Evolutionary conservation across 1,284 basidiomycete species (phyloP).

Genomic region (Apiotrichum porosum): DNA sequence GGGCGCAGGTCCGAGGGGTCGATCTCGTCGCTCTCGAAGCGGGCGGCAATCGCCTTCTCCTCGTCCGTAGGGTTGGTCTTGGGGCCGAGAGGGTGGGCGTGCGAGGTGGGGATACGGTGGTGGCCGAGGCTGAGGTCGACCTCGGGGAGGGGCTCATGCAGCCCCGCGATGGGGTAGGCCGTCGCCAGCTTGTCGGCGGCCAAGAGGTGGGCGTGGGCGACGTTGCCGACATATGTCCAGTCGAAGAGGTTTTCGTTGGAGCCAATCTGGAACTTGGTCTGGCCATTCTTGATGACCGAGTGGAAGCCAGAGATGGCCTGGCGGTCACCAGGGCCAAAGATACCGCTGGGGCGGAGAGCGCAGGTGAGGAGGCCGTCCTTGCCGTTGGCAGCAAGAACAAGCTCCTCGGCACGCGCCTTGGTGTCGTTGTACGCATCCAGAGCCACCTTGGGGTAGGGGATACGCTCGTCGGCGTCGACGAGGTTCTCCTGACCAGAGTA

Average conservation of each 20-base stretch:
- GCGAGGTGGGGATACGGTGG: slow-evolving; percentile 67
- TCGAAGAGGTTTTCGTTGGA: slow-evolving; percentile 92
- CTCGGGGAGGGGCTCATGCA: slow-evolving; percentile 60
- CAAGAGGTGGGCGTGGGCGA: slow-evolving; percentile 89
- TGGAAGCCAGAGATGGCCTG: slow-evolving; percentile 79
- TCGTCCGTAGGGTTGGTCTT: slow-evolving; percentile 57
- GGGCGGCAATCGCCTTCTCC: slow-evolving; percentile 57
- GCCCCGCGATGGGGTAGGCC: slow-evolving; percentile 46
- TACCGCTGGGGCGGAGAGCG: slow-evolving; percentile 88
- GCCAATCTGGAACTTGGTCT: slow-evolving; percentile 91
- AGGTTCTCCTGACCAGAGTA: slow-evolving; percentile 75
- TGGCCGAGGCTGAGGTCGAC: slow-evolving; percentile 61
- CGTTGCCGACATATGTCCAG: slow-evolving; percentile 96
- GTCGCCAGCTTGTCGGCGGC: slow-evolving; percentile 65
- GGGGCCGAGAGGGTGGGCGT: slow-evolving; percentile 73
- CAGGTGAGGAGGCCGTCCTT: slow-evolving; percentile 78
- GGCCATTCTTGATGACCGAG: slow-evolving; percentile 71
- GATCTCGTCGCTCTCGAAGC: slow-evolving; percentile 53
- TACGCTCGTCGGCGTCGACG: slow-evolving; percentile 83
- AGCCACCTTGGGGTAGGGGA: slow-evolving; percentile 67
- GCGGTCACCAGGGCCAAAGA: slow-evolving; percentile 93
- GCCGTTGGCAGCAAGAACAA: slow-evolving; percentile 81
- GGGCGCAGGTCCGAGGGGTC: slow-evolving; percentile 53
- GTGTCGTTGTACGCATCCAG: slow-evolving; percentile 94
- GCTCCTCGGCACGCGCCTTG: slow-evolving; percentile 85